Conservation (phyloP, 2,329 filamentous ascomycete species). For the Microsporum canis region DNA sequence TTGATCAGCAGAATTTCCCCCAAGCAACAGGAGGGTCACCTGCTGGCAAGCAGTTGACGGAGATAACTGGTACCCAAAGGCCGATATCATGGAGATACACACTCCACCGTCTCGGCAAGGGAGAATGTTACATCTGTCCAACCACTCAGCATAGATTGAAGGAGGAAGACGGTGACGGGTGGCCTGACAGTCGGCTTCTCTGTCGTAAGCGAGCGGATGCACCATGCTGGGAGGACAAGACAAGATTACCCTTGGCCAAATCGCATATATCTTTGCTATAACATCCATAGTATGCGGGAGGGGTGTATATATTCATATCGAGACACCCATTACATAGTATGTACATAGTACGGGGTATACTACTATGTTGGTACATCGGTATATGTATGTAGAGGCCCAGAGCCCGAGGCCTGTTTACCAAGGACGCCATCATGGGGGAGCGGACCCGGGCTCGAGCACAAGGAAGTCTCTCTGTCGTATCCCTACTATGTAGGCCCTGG, state of each 20-base stretch:
- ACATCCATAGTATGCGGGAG: too few species aligned
- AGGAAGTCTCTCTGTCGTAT: neutral
- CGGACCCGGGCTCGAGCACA: neutral
- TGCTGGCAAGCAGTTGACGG: neutral
- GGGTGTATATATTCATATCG: too few species aligned
- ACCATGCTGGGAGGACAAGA: neutral
- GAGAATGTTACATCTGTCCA: neutral
- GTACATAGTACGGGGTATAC: neutral
- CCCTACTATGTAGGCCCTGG: neutral
- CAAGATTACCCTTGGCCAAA: neutral
- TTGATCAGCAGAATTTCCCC: neutral
- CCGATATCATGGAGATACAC: neutral
- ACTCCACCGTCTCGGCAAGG: neutral
- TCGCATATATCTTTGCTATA: neutral
- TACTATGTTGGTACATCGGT: neutral
- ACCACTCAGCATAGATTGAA: neutral
- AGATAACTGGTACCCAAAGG: neutral
- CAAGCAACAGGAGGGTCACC: neutral
- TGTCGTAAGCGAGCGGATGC: neutral
- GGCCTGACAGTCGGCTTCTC: neutral
- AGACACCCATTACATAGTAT: too few species aligned
- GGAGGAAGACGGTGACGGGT: neutral
- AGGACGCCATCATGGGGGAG: neutral
- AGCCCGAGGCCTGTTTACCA: neutral
- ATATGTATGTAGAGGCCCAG: neutral